These are phyloP conservation scores for Sarocladium brachiariae DNA, from an alignment of 2,329 filamentous ascomycete species.

Conservation along the genomic window DNA sequence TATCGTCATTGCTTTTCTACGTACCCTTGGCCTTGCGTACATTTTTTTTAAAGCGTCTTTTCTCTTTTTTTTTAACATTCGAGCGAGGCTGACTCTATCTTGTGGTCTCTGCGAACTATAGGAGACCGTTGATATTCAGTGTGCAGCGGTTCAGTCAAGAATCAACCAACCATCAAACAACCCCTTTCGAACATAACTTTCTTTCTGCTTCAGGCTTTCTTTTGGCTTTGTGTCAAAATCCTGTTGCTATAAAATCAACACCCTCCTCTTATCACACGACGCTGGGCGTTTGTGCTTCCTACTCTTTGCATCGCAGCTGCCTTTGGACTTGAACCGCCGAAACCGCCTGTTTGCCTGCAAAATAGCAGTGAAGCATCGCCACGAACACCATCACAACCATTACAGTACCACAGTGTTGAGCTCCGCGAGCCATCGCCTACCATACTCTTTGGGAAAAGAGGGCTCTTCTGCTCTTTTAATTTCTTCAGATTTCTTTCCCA, in stretches of 20 bases:
- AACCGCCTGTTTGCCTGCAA: neutral
- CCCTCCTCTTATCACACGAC: neutral
- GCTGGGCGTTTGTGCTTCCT: neutral
- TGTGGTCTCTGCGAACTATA: neutral
- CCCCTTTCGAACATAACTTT: no score
- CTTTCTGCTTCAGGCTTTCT: no score
- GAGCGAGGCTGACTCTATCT: neutral
- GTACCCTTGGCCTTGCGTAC: no score
- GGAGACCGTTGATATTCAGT: neutral
- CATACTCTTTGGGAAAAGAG: no score
- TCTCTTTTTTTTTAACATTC: neutral
- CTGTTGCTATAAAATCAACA: no score
- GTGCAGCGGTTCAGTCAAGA: no score
- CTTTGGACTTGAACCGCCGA: neutral
- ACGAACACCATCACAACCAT: neutral
- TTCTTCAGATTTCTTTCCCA: neutral
- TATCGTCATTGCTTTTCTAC: neutral
- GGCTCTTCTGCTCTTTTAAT: neutral
- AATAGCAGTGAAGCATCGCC: slow-evolving; percentile 2
- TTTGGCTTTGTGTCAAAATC: no score
- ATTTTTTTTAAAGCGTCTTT: neutral
- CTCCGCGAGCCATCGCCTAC: neutral
- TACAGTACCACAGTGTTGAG: neutral
- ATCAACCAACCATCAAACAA: no score
- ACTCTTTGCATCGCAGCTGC: neutral